Conservation (phyloP, 345 rosid species). For the Garcia nutans region DNA sequence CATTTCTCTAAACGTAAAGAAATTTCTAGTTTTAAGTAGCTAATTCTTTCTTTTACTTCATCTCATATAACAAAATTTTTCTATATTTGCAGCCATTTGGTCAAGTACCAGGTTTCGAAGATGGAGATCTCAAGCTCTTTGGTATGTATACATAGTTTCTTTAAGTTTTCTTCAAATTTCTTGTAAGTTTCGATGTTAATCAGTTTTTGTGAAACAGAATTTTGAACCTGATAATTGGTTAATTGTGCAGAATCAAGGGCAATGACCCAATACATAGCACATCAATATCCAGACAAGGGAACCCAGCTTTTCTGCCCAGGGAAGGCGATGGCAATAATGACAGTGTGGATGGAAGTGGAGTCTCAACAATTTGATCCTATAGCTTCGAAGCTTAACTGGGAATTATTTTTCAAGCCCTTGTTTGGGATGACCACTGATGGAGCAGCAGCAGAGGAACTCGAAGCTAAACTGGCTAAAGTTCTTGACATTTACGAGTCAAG, state of each 20-base stretch:
- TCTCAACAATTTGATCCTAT: slow-evolving; percentile 59
- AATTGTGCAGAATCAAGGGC: slow-evolving; percentile 74
- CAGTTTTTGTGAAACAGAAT: not conserved
- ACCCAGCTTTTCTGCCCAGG: slow-evolving; percentile 42
- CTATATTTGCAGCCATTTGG: slow-evolving; percentile 64
- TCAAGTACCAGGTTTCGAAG: slow-evolving; percentile 68
- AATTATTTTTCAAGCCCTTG: slow-evolving; percentile 42
- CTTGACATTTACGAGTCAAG: slow-evolving; percentile 67
- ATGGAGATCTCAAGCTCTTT: slow-evolving; percentile 67
- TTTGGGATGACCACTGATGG: slow-evolving; percentile 49
- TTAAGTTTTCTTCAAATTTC: too few relatives aligned
- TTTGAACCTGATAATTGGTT: not conserved
- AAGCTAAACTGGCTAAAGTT: slow-evolving; percentile 40
- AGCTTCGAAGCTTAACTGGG: slow-evolving; percentile 62
- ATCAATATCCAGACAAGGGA: slow-evolving; percentile 51
- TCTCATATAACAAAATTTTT: not conserved
- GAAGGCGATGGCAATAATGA: slow-evolving; percentile 29
- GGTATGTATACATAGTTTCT: slow-evolving; percentile 37
- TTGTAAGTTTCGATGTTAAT: not conserved
- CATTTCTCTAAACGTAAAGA: slow-evolving; percentile 57
- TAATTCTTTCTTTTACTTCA: not conserved
- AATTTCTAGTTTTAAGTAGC: not conserved
- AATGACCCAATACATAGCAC: slow-evolving; percentile 59
- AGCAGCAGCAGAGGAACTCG: slow-evolving; percentile 52
- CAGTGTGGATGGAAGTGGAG: slow-evolving; percentile 70